Percentiles rank a stretch among this genome's conserved stretches.
These are phyloP conservation scores for Areca catechu DNA, from an alignment of 176 grass and related monocot genomes.

Conservation along the genomic window DNA sequence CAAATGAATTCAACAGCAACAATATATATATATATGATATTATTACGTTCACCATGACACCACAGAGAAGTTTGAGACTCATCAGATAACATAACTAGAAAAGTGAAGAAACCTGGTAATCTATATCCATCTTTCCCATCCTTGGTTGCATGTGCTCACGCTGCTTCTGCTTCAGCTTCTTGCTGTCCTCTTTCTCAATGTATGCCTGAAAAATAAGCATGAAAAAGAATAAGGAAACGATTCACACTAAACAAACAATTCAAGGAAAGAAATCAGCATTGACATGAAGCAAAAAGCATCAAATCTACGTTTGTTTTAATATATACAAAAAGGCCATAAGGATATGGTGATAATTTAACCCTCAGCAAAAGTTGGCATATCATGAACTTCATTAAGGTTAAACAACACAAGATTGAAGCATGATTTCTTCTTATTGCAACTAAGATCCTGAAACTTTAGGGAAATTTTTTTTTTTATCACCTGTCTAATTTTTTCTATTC, in stretches of 20 bases:
- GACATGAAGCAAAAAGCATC: no score
- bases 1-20: no score
- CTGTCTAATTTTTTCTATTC: constrained; percentile 99
- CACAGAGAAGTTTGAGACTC: no score
- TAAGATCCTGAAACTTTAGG: background rate
- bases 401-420: no score
- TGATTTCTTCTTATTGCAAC: background rate
- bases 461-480: constrained; percentile 16
- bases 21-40: no score
- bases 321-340: no score
- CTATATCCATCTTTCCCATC: constrained; percentile 99
- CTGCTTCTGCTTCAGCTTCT: constrained; percentile 95
- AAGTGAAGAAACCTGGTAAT: constrained; percentile 56
- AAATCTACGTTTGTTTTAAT: no score
- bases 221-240: constrained; percentile 2
- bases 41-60: no score
- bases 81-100: background rate
- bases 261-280: no score
- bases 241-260: constrained; percentile 1
- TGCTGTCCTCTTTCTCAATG: constrained; percentile 99
- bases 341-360: no score
- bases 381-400: no score
- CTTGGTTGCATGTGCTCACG: constrained; percentile 94
- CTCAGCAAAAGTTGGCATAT: no score
- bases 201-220: constrained; percentile 58